Base-by-base conservation (phyloP, 371 early-diverging fungal genomes). In the Mucor mucedo region DNA sequence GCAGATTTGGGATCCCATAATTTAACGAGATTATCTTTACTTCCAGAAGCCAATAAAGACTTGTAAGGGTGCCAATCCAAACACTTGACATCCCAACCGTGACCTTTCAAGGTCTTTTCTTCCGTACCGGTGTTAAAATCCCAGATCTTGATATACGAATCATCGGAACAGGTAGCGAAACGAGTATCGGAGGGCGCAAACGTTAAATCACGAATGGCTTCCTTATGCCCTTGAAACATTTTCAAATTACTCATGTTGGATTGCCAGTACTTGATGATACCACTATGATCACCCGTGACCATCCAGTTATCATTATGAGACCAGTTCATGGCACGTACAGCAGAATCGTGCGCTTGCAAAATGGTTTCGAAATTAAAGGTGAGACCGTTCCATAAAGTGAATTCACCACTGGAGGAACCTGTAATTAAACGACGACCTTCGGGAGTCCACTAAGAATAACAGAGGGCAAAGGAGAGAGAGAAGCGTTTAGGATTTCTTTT, bases 341-440 rank as follows among this genome's bases (percentile, higher is more conserved):
- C 93, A 21, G 90, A 87, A 65, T 97, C 98, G 74, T 98, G 98
- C 0, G 99, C 99, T 85, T 99, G 98, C 63, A 99, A 76, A 72
- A 99, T 99, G 2, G 99, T 99, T 71, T 99, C 99, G 79, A 99
- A 99, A 72, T 99, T 99, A 72, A 99, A 99, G 0, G 96, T 95
- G 40, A 98, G 84, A 5, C 99, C 99, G 74, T 98, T 99, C 99
- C 99, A 99, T 44, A 99, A 79, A 0, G 99, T 99, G 65, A 99
- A 98, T 80, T 99, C 99, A 6, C 99, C 99, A 69, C 93, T 94
- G 0, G 96, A 91, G 1, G 96, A 94, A 0, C 99, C 99, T 3
- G 99, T 98, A 35, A 99, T 93, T 16, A 99, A 79, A 54, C 99
- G 91, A 40, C 99, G 86, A 4, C 99, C 99, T 80, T 99, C 99